Percentiles rank a stretch among this genome's conserved stretches.
Evolutionary conservation across 2,329 filamentous ascomycete species (phyloP).

Genomic region (Penicillium sp.): DNA sequence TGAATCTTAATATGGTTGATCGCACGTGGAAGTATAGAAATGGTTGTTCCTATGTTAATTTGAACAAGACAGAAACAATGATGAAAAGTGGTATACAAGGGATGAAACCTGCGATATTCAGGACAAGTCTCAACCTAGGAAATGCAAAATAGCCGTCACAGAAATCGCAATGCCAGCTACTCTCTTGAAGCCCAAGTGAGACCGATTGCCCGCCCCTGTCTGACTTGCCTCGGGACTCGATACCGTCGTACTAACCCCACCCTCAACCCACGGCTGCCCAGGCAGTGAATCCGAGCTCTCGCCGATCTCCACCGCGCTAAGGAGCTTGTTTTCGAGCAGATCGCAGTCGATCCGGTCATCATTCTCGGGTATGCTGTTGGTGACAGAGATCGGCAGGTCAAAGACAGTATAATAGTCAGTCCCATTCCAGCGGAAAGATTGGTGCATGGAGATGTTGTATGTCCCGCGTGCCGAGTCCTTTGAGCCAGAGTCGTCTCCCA

Average conservation of each 20-base stretch:
- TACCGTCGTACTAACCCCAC: slow-evolving; percentile 2
- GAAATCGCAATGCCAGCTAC: neutral
- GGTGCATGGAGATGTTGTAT: slow-evolving; percentile 71
- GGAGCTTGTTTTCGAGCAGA: slow-evolving; percentile 24
- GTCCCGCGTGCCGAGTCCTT: slow-evolving; percentile 54
- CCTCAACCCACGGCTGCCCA: slow-evolving; percentile 24
- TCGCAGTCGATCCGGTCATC: slow-evolving; percentile 24
- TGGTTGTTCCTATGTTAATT: neutral
- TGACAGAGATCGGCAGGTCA: slow-evolving; percentile 66
- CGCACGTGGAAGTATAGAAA: neutral
- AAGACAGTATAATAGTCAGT: slow-evolving; percentile 67
- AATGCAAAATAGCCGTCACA: neutral
- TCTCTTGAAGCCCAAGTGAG: neutral
- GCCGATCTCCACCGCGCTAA: slow-evolving; percentile 12
- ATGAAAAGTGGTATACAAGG: neutral
- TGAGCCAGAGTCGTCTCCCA: slow-evolving; percentile 53
- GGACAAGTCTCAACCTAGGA: neutral
- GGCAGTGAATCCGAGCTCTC: slow-evolving; percentile 22
- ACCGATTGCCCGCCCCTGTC: neutral
- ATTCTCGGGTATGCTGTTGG: slow-evolving; percentile 56
- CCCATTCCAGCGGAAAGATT: slow-evolving; percentile 65
- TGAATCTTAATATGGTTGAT: neutral
- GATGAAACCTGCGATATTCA: neutral
- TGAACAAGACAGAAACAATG: neutral
- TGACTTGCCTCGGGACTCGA: slow-evolving; percentile 1